A percentile compares a stretch with the other conserved stretches of the same genome.
Conservation (phyloP, 176 grass and related monocot genomes). For the Tuctoria greenei region DNA sequence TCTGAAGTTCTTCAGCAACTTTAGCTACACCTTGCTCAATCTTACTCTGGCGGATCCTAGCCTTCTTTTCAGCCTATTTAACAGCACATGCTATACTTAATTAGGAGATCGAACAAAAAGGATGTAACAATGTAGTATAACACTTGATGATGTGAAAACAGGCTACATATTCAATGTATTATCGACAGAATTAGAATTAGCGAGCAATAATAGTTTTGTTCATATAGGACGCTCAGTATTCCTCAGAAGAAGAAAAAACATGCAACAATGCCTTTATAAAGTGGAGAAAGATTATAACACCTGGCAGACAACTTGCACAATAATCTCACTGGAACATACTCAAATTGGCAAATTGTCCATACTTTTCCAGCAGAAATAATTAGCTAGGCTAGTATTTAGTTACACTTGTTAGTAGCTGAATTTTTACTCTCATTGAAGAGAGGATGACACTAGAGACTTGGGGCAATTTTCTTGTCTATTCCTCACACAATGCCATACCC, state of each 20-base stretch:
- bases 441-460: too few species aligned
- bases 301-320: not conserved
- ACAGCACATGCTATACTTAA: slow-evolving; percentile 18
- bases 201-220: not conserved
- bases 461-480: too few species aligned
- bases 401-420: too few species aligned
- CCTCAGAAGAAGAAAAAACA: not conserved
- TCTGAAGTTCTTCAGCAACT: slow-evolving; percentile 67
- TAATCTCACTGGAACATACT: slow-evolving; percentile 8
- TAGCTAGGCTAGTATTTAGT: not conserved
- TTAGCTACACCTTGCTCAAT: slow-evolving; percentile 80
- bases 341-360: not conserved
- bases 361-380: not conserved
- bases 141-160: not conserved
- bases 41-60: slow-evolving; percentile 58
- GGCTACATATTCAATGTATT: not conserved
- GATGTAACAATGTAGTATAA: not conserved
- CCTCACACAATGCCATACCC: too few species aligned
- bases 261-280: not conserved
- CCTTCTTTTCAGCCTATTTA: slow-evolving; percentile 70
- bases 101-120: not conserved
- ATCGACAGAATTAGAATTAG: not conserved
- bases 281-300: slow-evolving; percentile 13
- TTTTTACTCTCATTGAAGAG: too few species aligned
- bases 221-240: not conserved